Conservation (phyloP, 2,329 filamentous ascomycete genomes). For the Apiospora koreana region DNA sequence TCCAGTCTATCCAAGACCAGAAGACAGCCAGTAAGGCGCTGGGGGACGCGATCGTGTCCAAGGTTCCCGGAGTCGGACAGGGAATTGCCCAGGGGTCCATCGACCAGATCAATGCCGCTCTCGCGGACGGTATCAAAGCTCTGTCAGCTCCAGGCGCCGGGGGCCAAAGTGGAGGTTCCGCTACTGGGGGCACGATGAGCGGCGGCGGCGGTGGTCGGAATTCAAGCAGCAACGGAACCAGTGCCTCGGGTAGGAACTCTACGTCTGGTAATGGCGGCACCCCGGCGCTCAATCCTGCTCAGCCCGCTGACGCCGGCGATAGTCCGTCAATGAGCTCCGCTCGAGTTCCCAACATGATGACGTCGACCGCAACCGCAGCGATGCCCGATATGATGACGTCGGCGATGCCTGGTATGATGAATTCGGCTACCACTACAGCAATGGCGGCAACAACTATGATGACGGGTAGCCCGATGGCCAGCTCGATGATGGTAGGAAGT, state of each 20-base stretch:
- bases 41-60: slow-evolving; percentile 27
- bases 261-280: background rate
- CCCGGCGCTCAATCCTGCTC: background rate
- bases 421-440: background rate
- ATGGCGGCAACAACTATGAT: background rate
- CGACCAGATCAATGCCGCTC: slow-evolving; percentile 24
- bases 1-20: slow-evolving; percentile 26
- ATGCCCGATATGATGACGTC: background rate
- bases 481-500: background rate
- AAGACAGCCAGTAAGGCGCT: slow-evolving; percentile 22
- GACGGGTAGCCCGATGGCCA: background rate
- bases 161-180: background rate
- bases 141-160: slow-evolving; percentile 13
- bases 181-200: background rate
- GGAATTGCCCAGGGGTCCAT: slow-evolving; percentile 28
- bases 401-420: background rate
- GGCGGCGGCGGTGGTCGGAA: background rate
- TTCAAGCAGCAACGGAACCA: background rate
- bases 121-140: slow-evolving; percentile 24
- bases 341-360: background rate
- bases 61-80: slow-evolving; percentile 29
- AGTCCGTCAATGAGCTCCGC: background rate
- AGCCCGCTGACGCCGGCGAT: background rate
- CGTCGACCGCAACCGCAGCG: background rate
- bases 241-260: background rate